phyloP scores from a whole-genome alignment of 2,329 filamentous ascomycete genomes.

The Decorospora gaudefroyi region DNA sequence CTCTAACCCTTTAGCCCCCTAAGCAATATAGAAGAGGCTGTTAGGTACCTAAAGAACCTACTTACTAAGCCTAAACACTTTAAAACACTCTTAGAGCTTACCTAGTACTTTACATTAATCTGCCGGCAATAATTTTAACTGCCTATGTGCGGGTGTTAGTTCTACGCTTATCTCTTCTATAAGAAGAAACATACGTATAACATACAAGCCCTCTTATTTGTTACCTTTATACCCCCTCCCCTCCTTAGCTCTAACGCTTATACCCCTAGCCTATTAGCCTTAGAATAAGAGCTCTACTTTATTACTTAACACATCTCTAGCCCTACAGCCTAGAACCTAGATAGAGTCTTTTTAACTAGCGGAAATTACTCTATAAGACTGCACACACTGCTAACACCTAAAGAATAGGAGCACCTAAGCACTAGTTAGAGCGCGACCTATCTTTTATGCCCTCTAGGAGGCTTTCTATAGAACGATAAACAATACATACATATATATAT shows the following conservation, averaged over 20 bases:
- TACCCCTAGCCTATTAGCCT: background rate
- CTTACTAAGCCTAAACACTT: background rate
- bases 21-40: background rate
- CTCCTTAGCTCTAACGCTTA: background rate
- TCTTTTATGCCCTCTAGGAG: too few species aligned
- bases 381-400: too few species aligned
- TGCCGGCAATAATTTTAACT: too few species aligned
- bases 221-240: constrained; percentile 1
- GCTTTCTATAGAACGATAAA: too few species aligned
- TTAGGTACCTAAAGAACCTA: background rate
- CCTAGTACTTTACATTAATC: background rate
- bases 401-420: too few species aligned
- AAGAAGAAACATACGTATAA: too few species aligned
- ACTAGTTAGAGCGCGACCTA: too few species aligned
- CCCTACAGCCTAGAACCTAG: background rate
- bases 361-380: too few species aligned
- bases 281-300: constrained; percentile 1
- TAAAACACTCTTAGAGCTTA: constrained; percentile 1
- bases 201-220: too few species aligned
- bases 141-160: too few species aligned
- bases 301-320: constrained; percentile 1
- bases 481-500: too few species aligned
- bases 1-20: background rate
- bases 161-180: too few species aligned
- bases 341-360: constrained; percentile 3